Conservation (phyloP, 1,139 yeast genomes). For the Candida dubliniensis region DNA sequence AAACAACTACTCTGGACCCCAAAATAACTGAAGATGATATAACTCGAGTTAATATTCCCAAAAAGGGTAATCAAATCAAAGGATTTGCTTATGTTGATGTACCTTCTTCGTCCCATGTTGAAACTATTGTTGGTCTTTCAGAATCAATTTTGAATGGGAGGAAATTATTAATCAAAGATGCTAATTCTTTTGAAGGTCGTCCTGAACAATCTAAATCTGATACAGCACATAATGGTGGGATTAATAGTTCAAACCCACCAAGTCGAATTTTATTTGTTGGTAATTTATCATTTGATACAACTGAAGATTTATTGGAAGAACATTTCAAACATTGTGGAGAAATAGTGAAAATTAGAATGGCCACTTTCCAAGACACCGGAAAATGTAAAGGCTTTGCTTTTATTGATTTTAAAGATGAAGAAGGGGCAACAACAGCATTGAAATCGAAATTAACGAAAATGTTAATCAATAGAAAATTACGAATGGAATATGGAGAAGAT, state of each 20-base stretch:
- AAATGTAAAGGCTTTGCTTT: conserved; percentile 97
- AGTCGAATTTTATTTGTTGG: conserved; percentile 90
- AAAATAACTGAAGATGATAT: conserved; percentile 51
- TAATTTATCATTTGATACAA: conserved; percentile 89
- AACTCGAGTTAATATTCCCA: conserved; percentile 65
- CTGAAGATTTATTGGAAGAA: conserved; percentile 70
- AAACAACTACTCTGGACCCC: conserved; percentile 45
- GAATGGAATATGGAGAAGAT: conserved; percentile 95
- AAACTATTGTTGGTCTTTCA: conserved; percentile 63
- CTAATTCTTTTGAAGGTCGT: conserved; percentile 83
- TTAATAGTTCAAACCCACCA: conserved; percentile 67
- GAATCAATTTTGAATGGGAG: conserved; percentile 80
- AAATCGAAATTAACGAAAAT: conserved; percentile 68
- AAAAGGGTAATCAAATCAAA: conserved; percentile 57
- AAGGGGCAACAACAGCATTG: conserved; percentile 81
- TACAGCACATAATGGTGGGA: conserved; percentile 15
- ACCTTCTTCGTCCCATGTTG: conserved; percentile 58
- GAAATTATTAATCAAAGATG: conserved; percentile 78
- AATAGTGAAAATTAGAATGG: conserved; percentile 82
- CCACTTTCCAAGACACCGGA: conserved; percentile 93
- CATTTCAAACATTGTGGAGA: conserved; percentile 85
- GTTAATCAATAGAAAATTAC: conserved; percentile 70
- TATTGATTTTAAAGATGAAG: conserved; percentile 77
- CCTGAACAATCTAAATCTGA: conserved; percentile 48
- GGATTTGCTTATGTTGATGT: conserved; percentile 95